These are phyloP conservation scores for Solanum ahanhuiri DNA, from an alignment of 257 asterid species.

Conservation along the genomic window DNA sequence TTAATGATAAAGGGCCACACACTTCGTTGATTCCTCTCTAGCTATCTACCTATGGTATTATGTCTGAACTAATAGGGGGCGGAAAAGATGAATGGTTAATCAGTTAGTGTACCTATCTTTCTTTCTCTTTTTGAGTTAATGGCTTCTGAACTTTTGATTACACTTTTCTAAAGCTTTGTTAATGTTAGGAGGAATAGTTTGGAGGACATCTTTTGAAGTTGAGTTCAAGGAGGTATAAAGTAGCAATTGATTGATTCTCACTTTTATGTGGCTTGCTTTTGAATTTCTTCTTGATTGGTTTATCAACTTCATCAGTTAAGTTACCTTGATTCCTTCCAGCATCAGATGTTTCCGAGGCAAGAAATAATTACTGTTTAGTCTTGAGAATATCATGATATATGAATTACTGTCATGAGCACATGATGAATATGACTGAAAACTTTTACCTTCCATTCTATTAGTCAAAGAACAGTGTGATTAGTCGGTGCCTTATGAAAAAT, in stretches of 20 bases:
- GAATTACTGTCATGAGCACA: not conserved
- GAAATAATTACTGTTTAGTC: not conserved
- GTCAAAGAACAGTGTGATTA: not conserved
- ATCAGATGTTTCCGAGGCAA: not conserved
- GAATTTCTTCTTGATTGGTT: not conserved
- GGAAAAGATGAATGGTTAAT: not conserved
- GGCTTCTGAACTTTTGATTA: slow-evolving; percentile 1
- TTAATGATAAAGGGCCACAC: not conserved
- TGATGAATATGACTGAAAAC: not conserved
- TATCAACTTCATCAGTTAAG: not conserved
- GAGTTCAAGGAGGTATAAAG: not conserved
- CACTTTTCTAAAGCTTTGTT: slow-evolving; percentile 13
- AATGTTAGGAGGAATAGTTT: slow-evolving; percentile 1
- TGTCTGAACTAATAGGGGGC: not conserved
- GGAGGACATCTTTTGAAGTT: slow-evolving; percentile 6
- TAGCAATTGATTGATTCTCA: not conserved
- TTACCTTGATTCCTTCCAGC: not conserved
- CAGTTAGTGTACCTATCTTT: not conserved
- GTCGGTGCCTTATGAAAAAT: not conserved
- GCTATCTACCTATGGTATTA: not conserved
- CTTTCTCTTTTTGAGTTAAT: not conserved
- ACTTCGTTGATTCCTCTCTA: slow-evolving; percentile 10
- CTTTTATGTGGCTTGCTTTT: not conserved
- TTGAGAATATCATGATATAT: not conserved
- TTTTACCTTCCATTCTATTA: not conserved